Conservation (phyloP, 768 basidiomycete species). For the Tylopilus intermedius region DNA sequence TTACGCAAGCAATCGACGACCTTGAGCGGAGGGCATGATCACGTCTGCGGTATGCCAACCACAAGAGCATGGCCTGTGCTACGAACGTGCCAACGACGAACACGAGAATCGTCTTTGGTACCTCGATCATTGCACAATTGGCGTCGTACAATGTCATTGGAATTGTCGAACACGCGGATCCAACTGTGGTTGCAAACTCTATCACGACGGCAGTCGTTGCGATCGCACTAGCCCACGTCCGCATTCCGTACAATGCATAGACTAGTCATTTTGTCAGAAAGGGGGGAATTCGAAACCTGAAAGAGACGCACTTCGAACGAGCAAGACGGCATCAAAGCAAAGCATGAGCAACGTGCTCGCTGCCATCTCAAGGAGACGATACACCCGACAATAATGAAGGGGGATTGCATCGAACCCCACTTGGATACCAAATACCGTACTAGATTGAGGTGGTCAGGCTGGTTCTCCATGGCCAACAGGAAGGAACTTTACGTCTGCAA, state of each 20-base stretch:
- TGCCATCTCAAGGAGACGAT: conserved; percentile 13
- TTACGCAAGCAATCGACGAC: conserved; percentile 11
- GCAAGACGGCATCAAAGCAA: conserved; percentile 15
- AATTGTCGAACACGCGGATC: not conserved
- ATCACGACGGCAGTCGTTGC: conserved; percentile 6
- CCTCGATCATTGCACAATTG: conserved; percentile 6
- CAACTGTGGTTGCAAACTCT: conserved; percentile 8
- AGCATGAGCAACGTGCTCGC: conserved; percentile 12
- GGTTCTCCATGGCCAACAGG: not conserved
- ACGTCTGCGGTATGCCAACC: conserved; percentile 16
- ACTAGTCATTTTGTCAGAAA: conserved; percentile 10
- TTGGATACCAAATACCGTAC: conserved; percentile 7
- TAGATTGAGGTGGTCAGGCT: conserved; percentile 3
- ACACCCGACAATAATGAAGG: conserved; percentile 8
- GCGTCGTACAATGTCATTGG: conserved; percentile 13
- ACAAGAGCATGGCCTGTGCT: conserved; percentile 17
- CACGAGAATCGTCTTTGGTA: conserved; percentile 3
- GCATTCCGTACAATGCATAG: conserved; percentile 14
- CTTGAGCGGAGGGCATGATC: not conserved
- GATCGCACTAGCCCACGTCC: not conserved
- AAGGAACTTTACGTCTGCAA: conserved; percentile 13
- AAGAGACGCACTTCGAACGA: conserved; percentile 20
- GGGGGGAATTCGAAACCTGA: not conserved
- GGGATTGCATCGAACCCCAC: not conserved
- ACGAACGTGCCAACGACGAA: conserved; percentile 7